Evolutionary conservation across 1,284 basidiomycete species (phyloP), one percentile per base, ranked within the genome.

Genomic region (Ceratobasidium sp.): DNA sequence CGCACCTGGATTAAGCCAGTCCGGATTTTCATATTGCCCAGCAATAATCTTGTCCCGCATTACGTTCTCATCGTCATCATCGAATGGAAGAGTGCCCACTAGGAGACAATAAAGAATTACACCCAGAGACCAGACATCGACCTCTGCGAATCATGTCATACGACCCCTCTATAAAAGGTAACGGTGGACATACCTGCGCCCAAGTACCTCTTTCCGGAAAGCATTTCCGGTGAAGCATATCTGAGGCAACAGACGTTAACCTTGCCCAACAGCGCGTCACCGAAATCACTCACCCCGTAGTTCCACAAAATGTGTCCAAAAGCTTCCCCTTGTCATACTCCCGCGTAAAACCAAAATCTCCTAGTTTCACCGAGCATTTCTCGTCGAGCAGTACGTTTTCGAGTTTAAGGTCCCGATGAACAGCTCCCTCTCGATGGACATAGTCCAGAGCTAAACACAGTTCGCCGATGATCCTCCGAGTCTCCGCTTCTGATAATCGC

Each of bases 231-330:
- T 14, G 95, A 90, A 0, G 96, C 97, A 81, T 99, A 90, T 14
- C 84, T 81, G 61, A 16, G 48, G 13, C 22, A 68, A 51, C 13
- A 72, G 14, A 58, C n/a, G 65, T 43, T 68, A 76, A 76, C 75
- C 27, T 22, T 3, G n/a, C 24, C 24, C 46, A n/a, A 27, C 14
- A 63, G 24, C 63, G 54, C 22, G 14, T n/a, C 58, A 43, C n/a
- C 37, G 41, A 63, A 41, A 3, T 51, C 29, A 58, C 73, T 43
- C 72, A 92, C 46, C 94, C 96, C 0, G 96, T 97, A 0, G 98
- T 99, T 6, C 98, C 97, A 80, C 98, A 99, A 80, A 93, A 97
- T 0, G 97, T 99, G 78, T 98, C 96, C 87, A 99, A 89, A 51
- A 95, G 84, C 24, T 86, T 83, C 0, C 94, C 92, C 51, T 87